A percentile compares a stretch with the other conserved stretches of the same genome.
phyloP scores from a whole-genome alignment of 2,329 filamentous ascomycete species.

The Nigrospora oryzae region DNA sequence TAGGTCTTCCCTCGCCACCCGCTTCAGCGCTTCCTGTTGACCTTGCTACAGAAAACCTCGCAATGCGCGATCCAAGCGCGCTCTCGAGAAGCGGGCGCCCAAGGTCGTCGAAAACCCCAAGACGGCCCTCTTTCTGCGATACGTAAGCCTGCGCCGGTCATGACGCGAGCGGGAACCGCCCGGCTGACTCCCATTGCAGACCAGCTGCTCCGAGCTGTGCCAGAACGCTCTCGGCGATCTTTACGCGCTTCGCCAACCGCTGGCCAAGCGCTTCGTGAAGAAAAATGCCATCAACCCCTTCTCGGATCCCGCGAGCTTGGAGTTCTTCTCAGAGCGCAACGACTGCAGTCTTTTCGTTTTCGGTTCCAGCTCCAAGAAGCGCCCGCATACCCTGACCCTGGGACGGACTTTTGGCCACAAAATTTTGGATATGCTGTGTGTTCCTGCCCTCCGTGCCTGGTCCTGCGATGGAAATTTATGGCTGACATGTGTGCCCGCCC shows the following conservation, averaged over 20 bases:
- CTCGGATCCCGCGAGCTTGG: constrained; percentile 76
- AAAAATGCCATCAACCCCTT: constrained; percentile 96
- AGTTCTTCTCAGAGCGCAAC: constrained; percentile 97
- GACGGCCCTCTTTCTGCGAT: constrained; percentile 70
- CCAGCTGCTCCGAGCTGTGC: constrained; percentile 72
- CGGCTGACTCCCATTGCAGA: constrained; percentile 42
- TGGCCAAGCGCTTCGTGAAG: constrained; percentile 88
- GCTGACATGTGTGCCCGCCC: background rate
- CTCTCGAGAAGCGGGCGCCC: constrained; percentile 85
- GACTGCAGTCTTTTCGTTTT: constrained; percentile 82
- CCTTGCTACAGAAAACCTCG: constrained; percentile 41
- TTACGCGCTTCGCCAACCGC: constrained; percentile 73
- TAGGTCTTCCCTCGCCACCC: background rate
- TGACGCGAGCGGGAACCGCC: background rate
- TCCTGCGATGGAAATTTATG: no score
- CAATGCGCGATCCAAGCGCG: constrained; percentile 85
- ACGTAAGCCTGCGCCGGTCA: background rate
- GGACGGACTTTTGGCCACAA: constrained; percentile 78
- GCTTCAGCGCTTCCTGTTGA: background rate
- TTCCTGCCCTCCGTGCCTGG: background rate
- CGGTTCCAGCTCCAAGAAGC: constrained; percentile 80
- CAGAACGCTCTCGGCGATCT: constrained; percentile 82
- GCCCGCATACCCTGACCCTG: constrained; percentile 83
- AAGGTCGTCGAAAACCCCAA: constrained; percentile 87
- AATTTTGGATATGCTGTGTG: constrained; percentile 75